Conservation (phyloP, 2,329 filamentous ascomycete genomes). For the Xylariaceae sp. region DNA sequence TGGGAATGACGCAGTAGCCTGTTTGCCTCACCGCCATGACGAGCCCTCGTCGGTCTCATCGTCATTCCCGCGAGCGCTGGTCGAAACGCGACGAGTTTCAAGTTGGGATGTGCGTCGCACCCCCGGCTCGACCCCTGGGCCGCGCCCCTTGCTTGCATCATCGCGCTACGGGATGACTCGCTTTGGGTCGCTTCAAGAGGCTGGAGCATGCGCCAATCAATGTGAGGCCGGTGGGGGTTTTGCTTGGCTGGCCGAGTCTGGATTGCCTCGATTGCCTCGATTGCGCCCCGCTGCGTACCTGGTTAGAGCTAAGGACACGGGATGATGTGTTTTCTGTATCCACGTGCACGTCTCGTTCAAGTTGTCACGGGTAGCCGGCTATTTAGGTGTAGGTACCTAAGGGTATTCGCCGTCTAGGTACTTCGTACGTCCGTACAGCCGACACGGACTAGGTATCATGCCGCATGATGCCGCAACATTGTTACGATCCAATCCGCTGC, state of each 20-base stretch:
- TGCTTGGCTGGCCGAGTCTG: background rate
- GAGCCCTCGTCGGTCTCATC: background rate
- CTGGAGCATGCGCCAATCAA: slow-evolving; percentile 25
- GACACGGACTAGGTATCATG: slow-evolving; percentile 8
- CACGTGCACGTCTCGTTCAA: background rate
- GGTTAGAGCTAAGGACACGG: background rate
- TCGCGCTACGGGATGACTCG: slow-evolving; percentile 24
- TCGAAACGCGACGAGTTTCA: slow-evolving; percentile 35
- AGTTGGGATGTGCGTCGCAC: slow-evolving; percentile 28
- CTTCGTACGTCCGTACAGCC: no score
- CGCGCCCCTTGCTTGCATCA: slow-evolving; percentile 16
- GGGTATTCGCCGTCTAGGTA: no score
- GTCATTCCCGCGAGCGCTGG: slow-evolving; percentile 18
- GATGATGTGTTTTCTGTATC: background rate
- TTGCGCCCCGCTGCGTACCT: no score
- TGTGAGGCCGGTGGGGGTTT: slow-evolving; percentile 11
- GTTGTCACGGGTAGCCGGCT: background rate
- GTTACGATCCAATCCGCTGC: slow-evolving; percentile 7
- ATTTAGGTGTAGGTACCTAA: no score
- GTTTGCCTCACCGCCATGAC: background rate
- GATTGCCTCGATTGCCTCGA: background rate
- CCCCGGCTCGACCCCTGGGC: slow-evolving; percentile 23
- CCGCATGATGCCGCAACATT: slow-evolving; percentile 1
- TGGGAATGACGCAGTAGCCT: background rate
- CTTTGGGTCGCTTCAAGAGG: slow-evolving; percentile 17